phyloP scores from a whole-genome alignment of 2,329 filamentous ascomycete genomes.

The Rhynchosporium secalis region DNA sequence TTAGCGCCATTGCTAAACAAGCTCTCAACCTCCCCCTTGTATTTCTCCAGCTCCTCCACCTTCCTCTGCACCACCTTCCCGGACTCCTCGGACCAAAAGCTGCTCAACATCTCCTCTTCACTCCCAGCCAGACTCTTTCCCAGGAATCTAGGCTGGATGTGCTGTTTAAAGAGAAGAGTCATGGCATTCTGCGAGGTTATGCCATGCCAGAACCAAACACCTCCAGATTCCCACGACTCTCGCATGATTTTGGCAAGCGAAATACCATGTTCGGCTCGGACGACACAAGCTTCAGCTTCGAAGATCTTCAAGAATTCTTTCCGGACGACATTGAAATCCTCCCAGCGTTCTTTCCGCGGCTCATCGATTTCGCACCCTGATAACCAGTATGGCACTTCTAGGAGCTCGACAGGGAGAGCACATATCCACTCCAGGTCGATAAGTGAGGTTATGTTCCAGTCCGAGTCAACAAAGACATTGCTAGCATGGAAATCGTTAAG shows the following conservation, averaged over 20 bases:
- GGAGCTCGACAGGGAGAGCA: constrained; percentile 38
- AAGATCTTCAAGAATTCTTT: constrained; percentile 35
- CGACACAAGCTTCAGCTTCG: constrained; percentile 28
- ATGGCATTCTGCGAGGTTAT: constrained; percentile 33
- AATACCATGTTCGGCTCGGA: constrained; percentile 16
- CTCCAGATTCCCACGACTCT: constrained; percentile 35
- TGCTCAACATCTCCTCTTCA: neutral
- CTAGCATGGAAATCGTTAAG: constrained; percentile 41
- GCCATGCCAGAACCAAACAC: constrained; percentile 39
- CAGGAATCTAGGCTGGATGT: neutral
- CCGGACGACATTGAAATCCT: constrained; percentile 28
- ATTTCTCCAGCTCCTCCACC: neutral
- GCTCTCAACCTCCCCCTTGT: neutral
- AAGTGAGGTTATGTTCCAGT: constrained; percentile 41
- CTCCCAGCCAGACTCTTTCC: neutral
- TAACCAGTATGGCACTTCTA: constrained; percentile 40
- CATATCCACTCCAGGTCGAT: constrained; percentile 44
- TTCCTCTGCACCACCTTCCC: neutral
- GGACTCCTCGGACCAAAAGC: neutral
- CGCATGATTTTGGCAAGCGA: constrained; percentile 31
- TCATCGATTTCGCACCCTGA: constrained; percentile 32
- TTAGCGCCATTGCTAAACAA: neutral
- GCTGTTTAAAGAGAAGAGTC: neutral
- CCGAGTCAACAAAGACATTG: constrained; percentile 42
- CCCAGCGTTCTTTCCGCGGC: constrained; percentile 23